These are phyloP conservation scores for Hibiscus mutabilis DNA, from an alignment of 345 rosid species.

Conservation along the genomic window DNA sequence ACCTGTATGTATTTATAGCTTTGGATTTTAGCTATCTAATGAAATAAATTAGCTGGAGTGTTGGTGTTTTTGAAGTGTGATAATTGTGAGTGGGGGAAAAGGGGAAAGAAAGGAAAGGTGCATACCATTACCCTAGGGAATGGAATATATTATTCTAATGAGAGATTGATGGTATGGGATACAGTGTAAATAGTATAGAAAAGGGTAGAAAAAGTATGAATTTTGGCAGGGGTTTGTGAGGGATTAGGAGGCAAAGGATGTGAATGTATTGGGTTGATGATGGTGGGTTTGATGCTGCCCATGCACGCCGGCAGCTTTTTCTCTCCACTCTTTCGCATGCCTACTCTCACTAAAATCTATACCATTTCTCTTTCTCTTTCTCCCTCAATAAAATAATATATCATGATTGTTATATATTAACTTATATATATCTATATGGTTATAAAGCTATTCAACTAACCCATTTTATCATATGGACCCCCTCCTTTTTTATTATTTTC, in stretches of 20 bases:
- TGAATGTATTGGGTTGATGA: constrained; percentile 21
- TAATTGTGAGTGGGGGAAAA: background rate
- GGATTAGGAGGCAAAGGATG: constrained; percentile 62
- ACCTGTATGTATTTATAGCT: background rate
- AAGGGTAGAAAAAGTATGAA: constrained; percentile 10
- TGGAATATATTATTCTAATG: background rate
- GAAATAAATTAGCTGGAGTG: background rate
- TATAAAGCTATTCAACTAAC: constrained; percentile 54
- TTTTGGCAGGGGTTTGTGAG: constrained; percentile 67
- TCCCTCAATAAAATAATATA: background rate
- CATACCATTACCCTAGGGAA: background rate
- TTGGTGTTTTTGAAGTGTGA: background rate
- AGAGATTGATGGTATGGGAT: constrained; percentile 14
- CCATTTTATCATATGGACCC: constrained; percentile 33
- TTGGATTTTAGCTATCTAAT: background rate
- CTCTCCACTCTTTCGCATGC: constrained; percentile 42
- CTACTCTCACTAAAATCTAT: constrained; percentile 42
- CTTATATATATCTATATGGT: background rate
- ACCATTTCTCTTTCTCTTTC: background rate
- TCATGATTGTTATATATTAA: background rate
- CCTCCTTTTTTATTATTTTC: constrained; percentile 31
- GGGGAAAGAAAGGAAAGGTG: background rate
- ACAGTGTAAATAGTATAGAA: constrained; percentile 11
- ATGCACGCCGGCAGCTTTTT: constrained; percentile 94
- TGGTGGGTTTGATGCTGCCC: constrained; percentile 45